A percentile compares a stretch with the other conserved stretches of the same genome.
Conservation (phyloP, 106 monocot species). For the Dendrobium nobile region DNA sequence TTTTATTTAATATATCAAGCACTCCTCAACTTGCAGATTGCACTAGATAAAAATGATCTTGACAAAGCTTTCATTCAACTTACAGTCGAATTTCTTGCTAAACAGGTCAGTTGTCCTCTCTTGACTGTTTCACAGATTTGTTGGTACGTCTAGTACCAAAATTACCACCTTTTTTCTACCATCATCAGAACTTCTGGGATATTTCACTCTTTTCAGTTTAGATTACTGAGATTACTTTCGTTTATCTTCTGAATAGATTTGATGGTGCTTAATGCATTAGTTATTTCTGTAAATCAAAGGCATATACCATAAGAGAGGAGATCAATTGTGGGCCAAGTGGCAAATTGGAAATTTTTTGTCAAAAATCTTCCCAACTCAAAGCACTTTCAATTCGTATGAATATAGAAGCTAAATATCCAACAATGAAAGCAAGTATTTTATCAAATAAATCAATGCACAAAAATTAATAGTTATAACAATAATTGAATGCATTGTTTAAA, state of each 20-base stretch:
- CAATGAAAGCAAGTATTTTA: too few relatives aligned
- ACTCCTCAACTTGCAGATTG: constrained; percentile 60
- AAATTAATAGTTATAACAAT: too few relatives aligned
- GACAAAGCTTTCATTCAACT: constrained; percentile 88
- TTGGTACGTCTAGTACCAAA: neutral
- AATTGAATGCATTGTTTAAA: too few relatives aligned
- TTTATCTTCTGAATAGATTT: neutral
- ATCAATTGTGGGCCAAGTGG: too few relatives aligned
- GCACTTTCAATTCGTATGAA: too few relatives aligned
- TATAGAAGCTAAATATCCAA: too few relatives aligned
- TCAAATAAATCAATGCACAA: too few relatives aligned
- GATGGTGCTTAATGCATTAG: neutral
- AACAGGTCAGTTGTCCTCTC: constrained; percentile 48
- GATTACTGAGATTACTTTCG: neutral
- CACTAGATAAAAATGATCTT: constrained; percentile 82
- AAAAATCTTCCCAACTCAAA: too few relatives aligned
- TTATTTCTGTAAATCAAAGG: neutral
- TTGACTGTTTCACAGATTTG: neutral
- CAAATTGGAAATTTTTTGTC: too few relatives aligned
- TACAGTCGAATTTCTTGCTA: constrained; percentile 74
- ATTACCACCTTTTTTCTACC: neutral
- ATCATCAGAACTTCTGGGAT: neutral
- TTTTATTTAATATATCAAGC: neutral
- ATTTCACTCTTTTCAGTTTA: constrained; percentile 3
- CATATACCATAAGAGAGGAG: too few relatives aligned